Evolutionary conservation across 768 basidiomycete species (phyloP), one percentile per base, ranked within the genome.

Genomic region (Podaxis pistillaris): DNA sequence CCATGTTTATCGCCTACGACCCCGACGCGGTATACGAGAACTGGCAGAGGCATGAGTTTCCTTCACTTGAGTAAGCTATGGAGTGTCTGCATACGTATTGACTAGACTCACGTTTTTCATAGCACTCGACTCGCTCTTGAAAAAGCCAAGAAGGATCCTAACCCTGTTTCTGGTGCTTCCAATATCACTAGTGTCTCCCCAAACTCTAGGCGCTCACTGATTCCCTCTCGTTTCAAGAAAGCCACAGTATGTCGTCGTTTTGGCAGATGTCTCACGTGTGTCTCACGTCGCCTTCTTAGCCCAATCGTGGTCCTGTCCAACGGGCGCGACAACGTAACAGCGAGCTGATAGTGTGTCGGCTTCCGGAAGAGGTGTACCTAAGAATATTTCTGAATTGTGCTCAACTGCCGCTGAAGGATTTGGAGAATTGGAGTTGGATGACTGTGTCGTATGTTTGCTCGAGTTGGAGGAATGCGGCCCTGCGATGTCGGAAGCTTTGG

Each of bases 381-480:
- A 67, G 65, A 52, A 74, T 78, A 36, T 76, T 77, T 49, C 38
- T 75, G 38, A 22, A 62, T 22, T 73, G 73, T 51, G 71, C 72
- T 12, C 67, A 59, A 40, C 49, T 67, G 36, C 47, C 64, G 60
- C 36, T 51, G 49, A 44, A 59, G 15, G 64, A 62, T 56, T 46
- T 50, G 28, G 51, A 60, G n/a, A 15, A 26, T 15, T 79, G 78
- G 76, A 71, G 73, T 33, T 80, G 78, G 79, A 66, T 75, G 37
- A 62, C 59, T 38, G 49, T 79, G 36, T 70, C 76, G 3, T 70
- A 75, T 47, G 76, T 79, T 7, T 80, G 79, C 66, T 73, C 73
- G 12, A 56, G 66, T 53, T 80, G 79, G 79, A 71, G 78, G 60
- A 64, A 63, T 28, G 65, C 69, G 24, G 75, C 77, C 17, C 68